Evolutionary conservation across 1,139 yeast genomes (phyloP).

Genomic region (Diutina mesorugosa): DNA sequence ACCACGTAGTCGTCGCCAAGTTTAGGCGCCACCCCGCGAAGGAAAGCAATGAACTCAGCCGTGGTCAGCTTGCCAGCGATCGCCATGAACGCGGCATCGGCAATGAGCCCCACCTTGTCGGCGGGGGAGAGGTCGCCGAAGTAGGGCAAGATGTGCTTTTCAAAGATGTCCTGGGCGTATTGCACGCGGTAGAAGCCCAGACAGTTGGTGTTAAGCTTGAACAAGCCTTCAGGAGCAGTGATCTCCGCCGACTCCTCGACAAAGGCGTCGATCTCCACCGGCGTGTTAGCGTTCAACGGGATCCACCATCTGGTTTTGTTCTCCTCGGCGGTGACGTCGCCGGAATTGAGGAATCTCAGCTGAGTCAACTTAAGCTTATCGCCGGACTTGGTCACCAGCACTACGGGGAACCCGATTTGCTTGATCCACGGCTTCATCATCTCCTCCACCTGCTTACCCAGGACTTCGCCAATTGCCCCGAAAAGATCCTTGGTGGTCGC

Average conservation of each 20-base stretch:
- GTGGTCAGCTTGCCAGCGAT: conserved; percentile 46
- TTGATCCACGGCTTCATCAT: conserved; percentile 18
- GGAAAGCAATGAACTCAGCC: conserved; percentile 24
- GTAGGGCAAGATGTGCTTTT: conserved; percentile 16
- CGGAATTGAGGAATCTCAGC: conserved; percentile 41
- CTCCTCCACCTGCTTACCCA: conserved; percentile 13
- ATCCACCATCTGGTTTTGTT: conserved; percentile 56
- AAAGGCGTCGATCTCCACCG: conserved; percentile 9
- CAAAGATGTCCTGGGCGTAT: conserved; percentile 39
- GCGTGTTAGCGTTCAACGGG: conserved; percentile 30
- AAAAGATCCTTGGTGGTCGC: conserved; percentile 16
- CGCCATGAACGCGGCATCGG: conserved; percentile 51
- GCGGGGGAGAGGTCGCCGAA: conserved; percentile 33
- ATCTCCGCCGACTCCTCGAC: conserved; percentile 10
- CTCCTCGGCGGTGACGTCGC: conserved; percentile 32
- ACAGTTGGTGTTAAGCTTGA: conserved; percentile 52
- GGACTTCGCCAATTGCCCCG: conserved; percentile 12
- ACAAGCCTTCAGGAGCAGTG: conserved; percentile 14
- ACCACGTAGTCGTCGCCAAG: conserved; percentile 35
- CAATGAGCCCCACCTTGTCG: conserved; percentile 56
- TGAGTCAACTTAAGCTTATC: conserved; percentile 29
- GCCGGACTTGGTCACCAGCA: conserved; percentile 9
- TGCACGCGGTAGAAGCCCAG: conserved; percentile 57
- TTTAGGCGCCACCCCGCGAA: background rate
- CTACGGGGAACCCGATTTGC: conserved; percentile 16